These are phyloP conservation scores for Medicago arabica DNA, from an alignment of 306 rosid genomes.

Conservation along the genomic window DNA sequence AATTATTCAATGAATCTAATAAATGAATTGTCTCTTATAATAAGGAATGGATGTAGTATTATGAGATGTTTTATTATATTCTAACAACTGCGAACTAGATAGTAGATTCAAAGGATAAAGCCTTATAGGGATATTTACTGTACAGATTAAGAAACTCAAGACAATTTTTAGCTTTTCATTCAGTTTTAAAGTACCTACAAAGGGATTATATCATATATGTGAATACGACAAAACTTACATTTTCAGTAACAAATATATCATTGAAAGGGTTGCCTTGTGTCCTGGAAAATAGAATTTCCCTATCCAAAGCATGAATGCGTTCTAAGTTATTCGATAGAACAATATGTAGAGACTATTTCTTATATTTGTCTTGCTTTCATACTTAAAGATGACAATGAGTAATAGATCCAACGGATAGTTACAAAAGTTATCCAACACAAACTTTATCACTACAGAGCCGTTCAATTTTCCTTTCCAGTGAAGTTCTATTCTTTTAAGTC, in stretches of 20 bases:
- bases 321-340: slow-evolving; percentile 24
- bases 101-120: slow-evolving; percentile 1
- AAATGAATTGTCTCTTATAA: no score
- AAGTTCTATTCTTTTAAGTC: slow-evolving; percentile 24
- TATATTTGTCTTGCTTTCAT: background rate
- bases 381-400: slow-evolving; percentile 5
- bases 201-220: background rate
- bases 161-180: background rate
- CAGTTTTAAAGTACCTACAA: background rate
- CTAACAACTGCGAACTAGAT: background rate
- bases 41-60: no score
- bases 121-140: background rate
- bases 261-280: slow-evolving; percentile 9
- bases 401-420: slow-evolving; percentile 1
- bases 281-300: slow-evolving; percentile 25
- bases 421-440: background rate
- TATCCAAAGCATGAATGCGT: slow-evolving; percentile 26
- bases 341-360: background rate
- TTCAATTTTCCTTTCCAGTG: slow-evolving; percentile 11
- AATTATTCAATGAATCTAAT: no score
- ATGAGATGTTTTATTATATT: no score
- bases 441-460: slow-evolving; percentile 6
- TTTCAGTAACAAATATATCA: background rate
- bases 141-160: slow-evolving; percentile 5
- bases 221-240: background rate